A percentile compares a stretch with the other conserved stretches of the same genome.
Evolutionary conservation across 345 rosid species (phyloP).

Genomic region (Syzygium jambos): DNA sequence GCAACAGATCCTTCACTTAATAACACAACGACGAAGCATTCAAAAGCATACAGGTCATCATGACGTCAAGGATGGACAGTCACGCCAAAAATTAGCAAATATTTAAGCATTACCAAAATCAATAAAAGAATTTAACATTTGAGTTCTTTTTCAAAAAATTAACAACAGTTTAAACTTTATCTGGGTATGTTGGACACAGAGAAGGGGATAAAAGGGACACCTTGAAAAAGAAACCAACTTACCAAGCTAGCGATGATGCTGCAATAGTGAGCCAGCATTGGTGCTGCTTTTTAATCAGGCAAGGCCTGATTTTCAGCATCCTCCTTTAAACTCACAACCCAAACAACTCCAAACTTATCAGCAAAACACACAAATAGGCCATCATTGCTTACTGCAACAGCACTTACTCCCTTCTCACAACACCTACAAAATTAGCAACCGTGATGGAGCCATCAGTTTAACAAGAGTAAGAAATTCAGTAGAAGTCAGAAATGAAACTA

Average conservation of each 20-base stretch:
- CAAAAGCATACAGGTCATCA: too few species aligned
- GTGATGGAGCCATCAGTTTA: background rate
- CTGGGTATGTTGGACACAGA: background rate
- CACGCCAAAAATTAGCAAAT: too few species aligned
- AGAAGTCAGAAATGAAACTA: background rate
- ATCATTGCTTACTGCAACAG: slow-evolving; percentile 62
- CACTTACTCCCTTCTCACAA: slow-evolving; percentile 87
- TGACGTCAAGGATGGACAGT: too few species aligned
- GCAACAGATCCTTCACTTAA: slow-evolving; percentile 6
- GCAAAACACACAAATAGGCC: slow-evolving; percentile 69
- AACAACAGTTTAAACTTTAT: background rate
- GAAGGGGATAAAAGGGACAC: background rate
- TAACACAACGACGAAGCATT: background rate
- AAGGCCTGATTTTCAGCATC: slow-evolving; percentile 20
- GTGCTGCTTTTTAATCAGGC: slow-evolving; percentile 46
- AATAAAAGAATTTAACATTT: too few species aligned
- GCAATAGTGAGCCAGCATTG: slow-evolving; percentile 83
- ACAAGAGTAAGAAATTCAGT: background rate
- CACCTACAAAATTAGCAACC: slow-evolving; percentile 22
- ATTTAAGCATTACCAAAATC: too few species aligned
- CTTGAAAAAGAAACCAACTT: slow-evolving; percentile 1
- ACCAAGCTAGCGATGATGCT: slow-evolving; percentile 91
- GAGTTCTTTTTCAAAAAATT: too few species aligned
- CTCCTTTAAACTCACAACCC: slow-evolving; percentile 58
- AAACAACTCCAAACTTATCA: slow-evolving; percentile 92